Conservation (phyloP, 2,329 filamentous ascomycete genomes). For the Trichoderma oligosporum region DNA sequence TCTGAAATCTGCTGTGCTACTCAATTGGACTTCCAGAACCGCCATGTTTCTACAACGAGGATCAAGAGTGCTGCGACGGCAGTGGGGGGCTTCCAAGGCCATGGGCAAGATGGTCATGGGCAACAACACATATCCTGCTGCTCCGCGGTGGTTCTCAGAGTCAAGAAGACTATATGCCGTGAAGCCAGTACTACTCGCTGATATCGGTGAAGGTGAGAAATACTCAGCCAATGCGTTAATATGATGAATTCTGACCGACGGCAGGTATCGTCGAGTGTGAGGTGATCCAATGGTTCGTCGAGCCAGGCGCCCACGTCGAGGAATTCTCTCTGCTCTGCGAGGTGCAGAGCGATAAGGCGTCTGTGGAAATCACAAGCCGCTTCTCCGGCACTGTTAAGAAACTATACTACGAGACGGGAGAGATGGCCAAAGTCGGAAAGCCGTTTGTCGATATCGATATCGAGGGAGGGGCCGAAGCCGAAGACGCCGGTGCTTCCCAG, state of each 20-base stretch:
- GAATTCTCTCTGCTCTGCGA: slow-evolving; percentile 98
- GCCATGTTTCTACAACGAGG: slow-evolving; percentile 55
- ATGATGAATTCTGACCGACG: slow-evolving; percentile 15
- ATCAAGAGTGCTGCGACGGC: slow-evolving; percentile 47
- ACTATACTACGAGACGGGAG: slow-evolving; percentile 89
- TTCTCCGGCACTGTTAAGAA: slow-evolving; percentile 96
- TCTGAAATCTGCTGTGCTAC: slow-evolving; percentile 1
- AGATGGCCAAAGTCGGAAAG: slow-evolving; percentile 94
- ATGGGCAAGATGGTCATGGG: slow-evolving; percentile 35
- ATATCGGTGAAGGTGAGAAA: slow-evolving; percentile 81
- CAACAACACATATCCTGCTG: slow-evolving; percentile 28
- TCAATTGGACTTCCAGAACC: slow-evolving; percentile 6
- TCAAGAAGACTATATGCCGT: slow-evolving; percentile 52
- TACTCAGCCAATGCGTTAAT: too few relatives aligned
- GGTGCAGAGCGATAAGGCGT: slow-evolving; percentile 96
- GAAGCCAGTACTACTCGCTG: slow-evolving; percentile 77
- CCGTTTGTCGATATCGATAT: slow-evolving; percentile 94
- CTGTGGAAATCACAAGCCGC: slow-evolving; percentile 86
- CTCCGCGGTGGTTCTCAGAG: slow-evolving; percentile 48
- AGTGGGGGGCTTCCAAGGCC: slow-evolving; percentile 47
- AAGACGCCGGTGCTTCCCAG: slow-evolving; percentile 36
- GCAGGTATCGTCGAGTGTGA: slow-evolving; percentile 95
- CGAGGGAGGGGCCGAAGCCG: slow-evolving; percentile 62
- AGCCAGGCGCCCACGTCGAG: slow-evolving; percentile 90
- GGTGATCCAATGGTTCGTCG: slow-evolving; percentile 99